A percentile compares a stretch with the other conserved stretches of the same genome.
Evolutionary conservation across 106 monocot species (phyloP).

Genomic region (Vanilla planifolia): DNA sequence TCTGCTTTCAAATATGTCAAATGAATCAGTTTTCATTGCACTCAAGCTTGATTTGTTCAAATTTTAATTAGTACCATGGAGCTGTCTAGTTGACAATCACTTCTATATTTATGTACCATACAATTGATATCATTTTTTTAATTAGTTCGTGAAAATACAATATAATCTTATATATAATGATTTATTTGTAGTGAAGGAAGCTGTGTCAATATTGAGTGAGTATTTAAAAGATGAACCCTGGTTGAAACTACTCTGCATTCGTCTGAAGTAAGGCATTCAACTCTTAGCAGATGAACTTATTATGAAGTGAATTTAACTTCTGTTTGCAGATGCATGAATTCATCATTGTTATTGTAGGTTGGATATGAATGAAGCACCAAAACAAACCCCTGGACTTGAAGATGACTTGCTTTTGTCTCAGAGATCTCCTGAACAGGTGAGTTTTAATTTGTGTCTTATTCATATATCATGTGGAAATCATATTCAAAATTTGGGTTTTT

Average conservation of each 20-base stretch:
- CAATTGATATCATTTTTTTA: too few relatives aligned
- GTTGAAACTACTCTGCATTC: constrained; percentile 58
- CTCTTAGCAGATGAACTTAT: background rate
- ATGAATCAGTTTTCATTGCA: too few relatives aligned
- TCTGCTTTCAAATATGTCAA: too few relatives aligned
- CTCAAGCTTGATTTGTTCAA: too few relatives aligned
- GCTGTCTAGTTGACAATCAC: too few relatives aligned
- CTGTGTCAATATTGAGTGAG: constrained; percentile 65
- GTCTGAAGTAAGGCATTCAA: constrained; percentile 46
- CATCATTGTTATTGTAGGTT: constrained; percentile 22
- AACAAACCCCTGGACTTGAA: constrained; percentile 9
- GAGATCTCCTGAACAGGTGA: constrained; percentile 23
- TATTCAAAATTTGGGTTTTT: too few relatives aligned
- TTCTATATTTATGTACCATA: too few relatives aligned
- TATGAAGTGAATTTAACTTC: background rate
- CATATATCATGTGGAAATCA: background rate
- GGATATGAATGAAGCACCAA: constrained; percentile 22
- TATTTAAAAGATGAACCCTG: constrained; percentile 76
- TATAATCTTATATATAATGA: too few relatives aligned
- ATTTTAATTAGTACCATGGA: too few relatives aligned
- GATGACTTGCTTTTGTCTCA: constrained; percentile 17
- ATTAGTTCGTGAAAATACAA: too few relatives aligned
- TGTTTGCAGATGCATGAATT: background rate
- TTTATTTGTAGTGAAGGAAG: constrained; percentile 51
- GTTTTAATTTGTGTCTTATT: background rate